Evolutionary conservation across 2,329 filamentous ascomycete species (phyloP).

Genomic region (Nannizziopsis arthrosporioides): DNA sequence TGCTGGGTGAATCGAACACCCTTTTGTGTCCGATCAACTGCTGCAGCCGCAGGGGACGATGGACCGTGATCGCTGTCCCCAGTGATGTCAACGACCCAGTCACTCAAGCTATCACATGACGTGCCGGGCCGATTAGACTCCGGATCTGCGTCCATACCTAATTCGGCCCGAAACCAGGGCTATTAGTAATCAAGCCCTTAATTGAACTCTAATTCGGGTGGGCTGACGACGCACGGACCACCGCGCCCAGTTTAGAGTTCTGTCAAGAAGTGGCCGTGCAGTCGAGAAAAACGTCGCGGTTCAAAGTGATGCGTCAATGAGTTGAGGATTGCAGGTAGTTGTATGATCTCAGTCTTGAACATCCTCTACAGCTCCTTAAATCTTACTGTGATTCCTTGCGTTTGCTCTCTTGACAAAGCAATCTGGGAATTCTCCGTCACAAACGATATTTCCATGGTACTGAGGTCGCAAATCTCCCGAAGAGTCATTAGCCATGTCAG

Average conservation of each 20-base stretch:
- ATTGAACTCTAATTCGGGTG: not conserved
- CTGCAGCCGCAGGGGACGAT: too few relatives aligned
- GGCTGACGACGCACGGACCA: slow-evolving; percentile 6
- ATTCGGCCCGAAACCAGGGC: not conserved
- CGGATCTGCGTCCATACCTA: not conserved
- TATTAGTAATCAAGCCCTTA: not conserved
- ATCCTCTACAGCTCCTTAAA: too few relatives aligned
- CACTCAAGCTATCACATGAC: not conserved
- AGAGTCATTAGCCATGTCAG: not conserved
- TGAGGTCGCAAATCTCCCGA: too few relatives aligned
- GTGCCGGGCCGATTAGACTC: not conserved
- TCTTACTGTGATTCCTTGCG: too few relatives aligned
- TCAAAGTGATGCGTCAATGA: too few relatives aligned
- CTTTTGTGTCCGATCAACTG: too few relatives aligned
- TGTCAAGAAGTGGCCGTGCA: not conserved
- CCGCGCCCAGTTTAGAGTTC: slow-evolving; percentile 4
- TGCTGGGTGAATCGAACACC: too few relatives aligned
- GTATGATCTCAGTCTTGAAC: too few relatives aligned
- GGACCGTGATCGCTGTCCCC: too few relatives aligned
- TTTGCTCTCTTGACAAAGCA: too few relatives aligned
- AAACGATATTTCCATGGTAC: not conserved
- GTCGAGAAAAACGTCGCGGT: not conserved
- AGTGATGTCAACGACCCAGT: slow-evolving; percentile 9
- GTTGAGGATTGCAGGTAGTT: too few relatives aligned
- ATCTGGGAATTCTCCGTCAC: too few relatives aligned